Base-by-base conservation (phyloP, 176 grass and related monocot genomes). In the Chrysopogon serrulatus region DNA sequence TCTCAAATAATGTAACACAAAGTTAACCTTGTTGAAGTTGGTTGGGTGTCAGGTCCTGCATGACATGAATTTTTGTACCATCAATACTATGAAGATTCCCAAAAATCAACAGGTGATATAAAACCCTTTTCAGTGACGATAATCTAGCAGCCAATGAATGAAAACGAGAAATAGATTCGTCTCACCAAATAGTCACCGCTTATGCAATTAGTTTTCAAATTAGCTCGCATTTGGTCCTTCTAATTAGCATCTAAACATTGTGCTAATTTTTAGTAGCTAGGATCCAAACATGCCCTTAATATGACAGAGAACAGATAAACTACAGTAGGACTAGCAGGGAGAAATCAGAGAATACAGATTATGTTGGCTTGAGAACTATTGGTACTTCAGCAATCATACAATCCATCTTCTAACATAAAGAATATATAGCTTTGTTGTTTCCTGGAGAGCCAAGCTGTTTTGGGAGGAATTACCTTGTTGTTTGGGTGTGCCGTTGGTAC, bases 41-140 rank as follows among this genome's bases (percentile, higher is more conserved):
- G 85, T 86, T 90, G 37, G 96, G 96, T 11, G 91, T 98, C 88
- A 98, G 87, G 61, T 98, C 96, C 96, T 98, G 90, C 71, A 92
- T 57, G 83, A 92, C 16, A 87, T 79, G 5, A 78, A 80, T 73
- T 65, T 77, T 60, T 31, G 12, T 39, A 60, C 24, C 41, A 83
- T 86, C 24, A 90, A 60, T 82, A 79, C 8, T 18, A 32, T 1
- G 24, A 73, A 45, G 5, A 54, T 79, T 77, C 1, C 35, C 19
- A 54, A 89, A 79, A 79, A 74, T 43, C 21, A 66, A 47, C 14
- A 19, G 73, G 66, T 4, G 14, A 40, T 57, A 82, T 45, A 17
- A 39, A 57, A 59, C 64, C 2, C 28, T 64, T 21, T 71, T n/a
- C 45, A 42, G 65, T 57, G 43, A 80, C 24, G 51, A 79, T 30